Evolutionary conservation across 2,329 filamentous ascomycete species (phyloP), one percentile per base, ranked within the genome.

Genomic region (Talaromyces piceae): DNA sequence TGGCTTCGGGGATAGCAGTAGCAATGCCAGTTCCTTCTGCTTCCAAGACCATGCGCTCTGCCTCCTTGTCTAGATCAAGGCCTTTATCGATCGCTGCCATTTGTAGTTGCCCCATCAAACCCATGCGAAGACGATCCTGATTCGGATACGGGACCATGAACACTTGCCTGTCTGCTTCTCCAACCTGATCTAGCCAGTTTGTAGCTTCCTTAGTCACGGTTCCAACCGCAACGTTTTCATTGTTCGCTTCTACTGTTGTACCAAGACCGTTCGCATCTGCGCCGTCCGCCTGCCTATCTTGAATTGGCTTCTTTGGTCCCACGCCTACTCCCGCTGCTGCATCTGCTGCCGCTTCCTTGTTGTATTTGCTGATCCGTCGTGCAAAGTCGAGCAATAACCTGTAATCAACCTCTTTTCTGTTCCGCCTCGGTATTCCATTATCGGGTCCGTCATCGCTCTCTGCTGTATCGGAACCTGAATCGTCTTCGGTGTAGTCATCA

Each of bases 1-100:
- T 41, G 49, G 75, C 43, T 73, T 72, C 57, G 61, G 68, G 54
- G 69, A 72, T n/a, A 73, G 76, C 2, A 60, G 68, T 63, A 68
- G 74, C 54, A 68, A 69, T 59, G 63, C 78, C 56, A 66, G 78
- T 54, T 63, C 86, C 60, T 75, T 79, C 47, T 74, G 84, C 43
- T 66, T 84, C 25, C 76, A 84, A 11, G 12, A 74, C 64, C 54
- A 73, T 48, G 41, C 67, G 62, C 37, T 72, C 69, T 11, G 73
- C 67, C 54, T 74, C 71, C 44, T 60, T 62, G 59, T 82, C 65
- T 71, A 83, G 51, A 72, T 88, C 62, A 70, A 75, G 52, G 63
- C 87, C 61, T 73, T 93, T 60, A 73, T 81, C 64, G 49, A 77
- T 58, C 18, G 64, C 63, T 4, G 67, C 62, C 6, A 70, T 58